A percentile compares a stretch with the other conserved stretches of the same genome.
These are phyloP conservation scores for Oenanthe javanica DNA, from an alignment of 140 eudicot species.

Conservation along the genomic window DNA sequence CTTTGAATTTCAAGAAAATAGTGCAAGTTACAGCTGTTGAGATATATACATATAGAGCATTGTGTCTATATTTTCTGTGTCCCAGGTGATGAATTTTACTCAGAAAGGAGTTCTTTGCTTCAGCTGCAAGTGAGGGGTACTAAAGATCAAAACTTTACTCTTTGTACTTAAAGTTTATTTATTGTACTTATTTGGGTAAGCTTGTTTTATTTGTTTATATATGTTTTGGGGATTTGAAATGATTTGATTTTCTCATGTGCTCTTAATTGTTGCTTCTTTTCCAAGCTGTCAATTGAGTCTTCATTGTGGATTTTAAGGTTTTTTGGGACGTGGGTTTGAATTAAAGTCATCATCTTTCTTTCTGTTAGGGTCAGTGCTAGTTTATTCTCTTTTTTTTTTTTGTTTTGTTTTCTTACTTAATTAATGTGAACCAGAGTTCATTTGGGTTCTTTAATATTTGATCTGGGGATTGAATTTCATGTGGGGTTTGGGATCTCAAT, in stretches of 20 bases:
- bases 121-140: constrained; percentile 46
- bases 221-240: constrained; percentile 14
- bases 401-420: neutral
- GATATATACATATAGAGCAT: neutral
- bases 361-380: constrained; percentile 9
- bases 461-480: constrained; percentile 15
- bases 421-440: neutral
- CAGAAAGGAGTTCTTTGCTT: constrained; percentile 30
- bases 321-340: constrained; percentile 53
- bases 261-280: constrained; percentile 35
- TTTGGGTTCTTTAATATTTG: constrained; percentile 11
- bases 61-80: neutral
- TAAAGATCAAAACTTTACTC: constrained; percentile 22
- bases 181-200: neutral
- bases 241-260: constrained; percentile 37
- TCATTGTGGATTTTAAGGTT: constrained; percentile 31
- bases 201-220: neutral
- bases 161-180: constrained; percentile 16
- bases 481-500: constrained; percentile 8
- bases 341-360: constrained; percentile 11
- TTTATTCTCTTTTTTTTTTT: neutral
- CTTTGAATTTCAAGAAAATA: constrained; percentile 4
- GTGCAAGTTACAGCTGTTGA: constrained; percentile 14
- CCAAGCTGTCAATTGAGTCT: constrained; percentile 31
- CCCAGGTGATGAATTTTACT: neutral